Percentiles rank a stretch among this genome's conserved stretches.
Evolutionary conservation across 192 early-diverging fungal genomes (phyloP).

Genomic region (Backusella morwellensis): DNA sequence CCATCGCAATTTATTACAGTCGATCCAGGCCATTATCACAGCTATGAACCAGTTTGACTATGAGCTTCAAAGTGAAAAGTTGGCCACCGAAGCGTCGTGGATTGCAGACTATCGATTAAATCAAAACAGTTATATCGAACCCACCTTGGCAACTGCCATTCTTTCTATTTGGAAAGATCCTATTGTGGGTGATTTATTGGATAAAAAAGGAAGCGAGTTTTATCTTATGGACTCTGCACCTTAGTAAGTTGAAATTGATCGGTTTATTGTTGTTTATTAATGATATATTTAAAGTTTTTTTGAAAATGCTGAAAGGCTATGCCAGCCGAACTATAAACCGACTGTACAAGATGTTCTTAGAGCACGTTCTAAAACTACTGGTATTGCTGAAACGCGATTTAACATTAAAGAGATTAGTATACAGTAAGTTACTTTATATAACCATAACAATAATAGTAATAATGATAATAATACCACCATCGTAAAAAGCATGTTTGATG

Average conservation of each 20-base stretch:
- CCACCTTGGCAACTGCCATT: conserved; percentile 62
- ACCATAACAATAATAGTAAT: conserved; percentile 15
- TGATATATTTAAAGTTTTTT: conserved; percentile 68
- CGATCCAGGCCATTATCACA: conserved; percentile 70
- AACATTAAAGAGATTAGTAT: conserved; percentile 88
- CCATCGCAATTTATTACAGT: conserved; percentile 84
- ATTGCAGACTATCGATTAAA: conserved; percentile 8
- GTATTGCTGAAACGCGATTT: conserved; percentile 94
- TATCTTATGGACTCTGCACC: conserved; percentile 92
- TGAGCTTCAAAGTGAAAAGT: conserved; percentile 40
- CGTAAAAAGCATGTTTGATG: conserved; percentile 63
- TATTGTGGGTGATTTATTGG: conserved; percentile 58
- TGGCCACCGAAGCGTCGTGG: background rate
- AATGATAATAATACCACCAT: background rate
- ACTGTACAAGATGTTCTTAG: conserved; percentile 91
- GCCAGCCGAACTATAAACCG: conserved; percentile 81
- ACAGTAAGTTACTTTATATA: conserved; percentile 58
- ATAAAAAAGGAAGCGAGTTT: conserved; percentile 72
- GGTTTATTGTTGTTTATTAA: background rate
- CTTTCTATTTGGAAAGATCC: conserved; percentile 72
- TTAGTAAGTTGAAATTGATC: conserved; percentile 55
- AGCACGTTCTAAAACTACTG: conserved; percentile 97
- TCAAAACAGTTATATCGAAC: conserved; percentile 5
- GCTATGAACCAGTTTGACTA: conserved; percentile 66
- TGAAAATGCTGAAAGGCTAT: conserved; percentile 83